Evolutionary conservation across 768 basidiomycete genomes (phyloP).

Genomic region (Brasilioporus rufonigricans): DNA sequence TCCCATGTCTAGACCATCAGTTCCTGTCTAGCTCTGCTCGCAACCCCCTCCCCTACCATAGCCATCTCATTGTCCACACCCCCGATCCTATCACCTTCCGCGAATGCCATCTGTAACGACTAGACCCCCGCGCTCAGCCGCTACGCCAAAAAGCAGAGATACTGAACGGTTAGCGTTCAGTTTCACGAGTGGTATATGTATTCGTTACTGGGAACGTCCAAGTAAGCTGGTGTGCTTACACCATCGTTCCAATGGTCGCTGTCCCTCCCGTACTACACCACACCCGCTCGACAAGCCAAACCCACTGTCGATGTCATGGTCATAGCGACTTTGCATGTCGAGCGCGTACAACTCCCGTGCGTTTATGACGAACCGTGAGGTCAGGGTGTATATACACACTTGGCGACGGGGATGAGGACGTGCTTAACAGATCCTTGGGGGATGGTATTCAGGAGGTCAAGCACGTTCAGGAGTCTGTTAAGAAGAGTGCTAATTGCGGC

Average conservation of each 20-base stretch:
- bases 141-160: no score
- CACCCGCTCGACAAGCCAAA: neutral
- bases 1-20: no score
- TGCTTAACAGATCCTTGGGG: neutral
- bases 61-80: no score
- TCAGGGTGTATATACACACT: neutral
- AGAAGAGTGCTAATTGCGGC: neutral
- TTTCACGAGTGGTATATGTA: no score
- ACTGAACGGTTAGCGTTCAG: no score
- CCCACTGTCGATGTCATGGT: neutral
- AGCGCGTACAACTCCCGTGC: neutral
- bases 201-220: no score
- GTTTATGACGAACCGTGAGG: neutral
- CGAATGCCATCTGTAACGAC: no score
- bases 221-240: no score
- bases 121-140: no score
- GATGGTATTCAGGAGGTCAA: neutral
- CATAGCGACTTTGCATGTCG: neutral
- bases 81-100: no score
- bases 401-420: neutral
- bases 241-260: neutral
- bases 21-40: no score
- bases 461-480: neutral
- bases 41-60: no score
- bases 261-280: neutral